A percentile compares a stretch with the other conserved stretches of the same genome.
Evolutionary conservation across 441 rosid species (phyloP).

Genomic region (Erodium trifolium): DNA sequence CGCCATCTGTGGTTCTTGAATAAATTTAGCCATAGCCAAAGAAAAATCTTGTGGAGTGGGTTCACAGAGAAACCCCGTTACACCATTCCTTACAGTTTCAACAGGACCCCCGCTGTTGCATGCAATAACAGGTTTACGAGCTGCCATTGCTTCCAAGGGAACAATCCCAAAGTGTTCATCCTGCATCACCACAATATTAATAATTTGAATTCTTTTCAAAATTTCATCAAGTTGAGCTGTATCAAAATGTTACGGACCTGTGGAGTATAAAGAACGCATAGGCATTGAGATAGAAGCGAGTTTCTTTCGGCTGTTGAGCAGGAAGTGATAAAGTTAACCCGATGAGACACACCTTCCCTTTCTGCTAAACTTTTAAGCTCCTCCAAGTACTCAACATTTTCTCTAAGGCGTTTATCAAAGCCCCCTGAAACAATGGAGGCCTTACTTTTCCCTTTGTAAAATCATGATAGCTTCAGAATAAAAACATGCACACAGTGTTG

Average conservation of each 20-base stretch:
- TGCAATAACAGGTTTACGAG: slow-evolving; percentile 76
- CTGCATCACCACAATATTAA: slow-evolving; percentile 30
- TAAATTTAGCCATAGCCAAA: slow-evolving; percentile 56
- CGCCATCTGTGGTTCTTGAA: slow-evolving; percentile 52
- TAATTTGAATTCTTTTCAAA: neutral
- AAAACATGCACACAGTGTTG: neutral
- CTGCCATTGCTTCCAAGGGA: slow-evolving; percentile 91
- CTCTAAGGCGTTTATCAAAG: slow-evolving; percentile 65
- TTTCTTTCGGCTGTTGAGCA: slow-evolving; percentile 85
- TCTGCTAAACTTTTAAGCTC: slow-evolving; percentile 64
- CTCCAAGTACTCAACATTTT: slow-evolving; percentile 76
- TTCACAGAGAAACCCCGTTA: slow-evolving; percentile 76
- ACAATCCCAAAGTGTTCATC: slow-evolving; percentile 94
- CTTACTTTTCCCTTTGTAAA: neutral
- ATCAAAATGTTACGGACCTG: slow-evolving; percentile 28
- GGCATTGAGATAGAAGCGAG: slow-evolving; percentile 58
- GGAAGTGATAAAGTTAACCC: slow-evolving; percentile 59
- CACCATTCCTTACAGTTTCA: slow-evolving; percentile 61
- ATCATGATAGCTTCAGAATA: neutral
- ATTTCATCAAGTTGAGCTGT: neutral
- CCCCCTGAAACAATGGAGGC: slow-evolving; percentile 48
- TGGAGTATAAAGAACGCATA: slow-evolving; percentile 80
- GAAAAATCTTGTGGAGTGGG: slow-evolving; percentile 57
- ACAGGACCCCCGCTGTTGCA: slow-evolving; percentile 86
- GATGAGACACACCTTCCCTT: slow-evolving; percentile 47